phyloP scores from a whole-genome alignment of 768 basidiomycete species.

The Kwoniella shandongensis region DNA sequence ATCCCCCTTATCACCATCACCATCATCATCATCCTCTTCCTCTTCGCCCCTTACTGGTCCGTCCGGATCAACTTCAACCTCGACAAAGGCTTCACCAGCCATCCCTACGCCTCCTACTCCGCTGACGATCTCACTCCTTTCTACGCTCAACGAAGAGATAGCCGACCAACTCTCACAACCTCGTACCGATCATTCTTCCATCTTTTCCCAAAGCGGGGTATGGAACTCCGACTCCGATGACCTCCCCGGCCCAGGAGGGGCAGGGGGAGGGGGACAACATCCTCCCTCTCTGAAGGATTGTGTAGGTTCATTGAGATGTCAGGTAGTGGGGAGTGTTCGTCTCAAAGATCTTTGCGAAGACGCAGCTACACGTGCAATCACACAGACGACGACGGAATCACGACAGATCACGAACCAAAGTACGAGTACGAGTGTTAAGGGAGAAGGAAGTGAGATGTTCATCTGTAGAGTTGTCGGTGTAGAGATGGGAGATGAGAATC shows the following conservation, averaged over 20 bases:
- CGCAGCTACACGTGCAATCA: no score
- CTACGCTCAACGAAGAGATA: slow-evolving; percentile 13
- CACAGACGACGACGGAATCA: neutral
- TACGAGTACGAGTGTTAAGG: neutral
- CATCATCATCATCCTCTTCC: neutral
- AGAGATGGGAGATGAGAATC: slow-evolving; percentile 1
- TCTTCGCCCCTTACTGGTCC: slow-evolving; percentile 1
- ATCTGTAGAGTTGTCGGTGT: slow-evolving; percentile 26
- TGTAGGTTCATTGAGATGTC: slow-evolving; percentile 12
- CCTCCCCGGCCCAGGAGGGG: neutral
- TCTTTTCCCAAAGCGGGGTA: slow-evolving; percentile 4
- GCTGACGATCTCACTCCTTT: slow-evolving; percentile 19
- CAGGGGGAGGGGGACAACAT: neutral
- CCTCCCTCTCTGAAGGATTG: slow-evolving; percentile 10
- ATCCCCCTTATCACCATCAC: neutral
- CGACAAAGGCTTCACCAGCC: neutral
- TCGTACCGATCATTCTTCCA: slow-evolving; percentile 11
- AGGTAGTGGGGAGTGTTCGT: slow-evolving; percentile 10
- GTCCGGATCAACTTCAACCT: neutral
- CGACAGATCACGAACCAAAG: neutral
- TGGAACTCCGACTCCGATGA: slow-evolving; percentile 1
- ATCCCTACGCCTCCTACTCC: slow-evolving; percentile 5
- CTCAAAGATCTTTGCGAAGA: slow-evolving; percentile 13
- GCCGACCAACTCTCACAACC: slow-evolving; percentile 15
- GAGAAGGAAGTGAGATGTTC: slow-evolving; percentile 28